Evolutionary conservation across 2,329 filamentous ascomycete genomes (phyloP).

Genomic region (Plectosphaerella sp.): DNA sequence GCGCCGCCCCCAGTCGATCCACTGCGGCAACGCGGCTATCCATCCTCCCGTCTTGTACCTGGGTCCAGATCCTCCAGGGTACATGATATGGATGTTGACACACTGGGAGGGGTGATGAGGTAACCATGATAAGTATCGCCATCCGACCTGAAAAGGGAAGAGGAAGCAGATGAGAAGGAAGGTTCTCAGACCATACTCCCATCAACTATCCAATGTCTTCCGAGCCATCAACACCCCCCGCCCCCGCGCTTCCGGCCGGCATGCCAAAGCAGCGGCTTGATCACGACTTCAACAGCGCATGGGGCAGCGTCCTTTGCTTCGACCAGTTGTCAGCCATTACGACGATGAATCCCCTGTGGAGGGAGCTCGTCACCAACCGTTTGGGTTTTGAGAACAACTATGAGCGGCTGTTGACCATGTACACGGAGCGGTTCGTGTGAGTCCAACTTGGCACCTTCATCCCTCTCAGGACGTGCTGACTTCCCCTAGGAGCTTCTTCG

Average conservation of each 20-base stretch:
- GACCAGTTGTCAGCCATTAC: conserved; percentile 14
- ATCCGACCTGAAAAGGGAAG: not conserved
- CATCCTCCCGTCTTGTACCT: too few relatives aligned
- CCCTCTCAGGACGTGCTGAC: not conserved
- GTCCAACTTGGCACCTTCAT: not conserved
- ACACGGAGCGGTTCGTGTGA: conserved; percentile 13
- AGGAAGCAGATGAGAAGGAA: not conserved
- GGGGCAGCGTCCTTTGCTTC: conserved; percentile 16
- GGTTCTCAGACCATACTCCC: too few relatives aligned
- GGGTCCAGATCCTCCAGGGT: too few relatives aligned
- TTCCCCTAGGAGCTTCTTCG: conserved; percentile 11
- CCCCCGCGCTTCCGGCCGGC: not conserved
- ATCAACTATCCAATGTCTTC: too few relatives aligned
- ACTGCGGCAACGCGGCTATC: too few relatives aligned
- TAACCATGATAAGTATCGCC: not conserved
- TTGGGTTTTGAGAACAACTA: conserved; percentile 15
- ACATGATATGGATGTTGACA: too few relatives aligned
- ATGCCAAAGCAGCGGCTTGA: conserved; percentile 8
- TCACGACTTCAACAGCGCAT: conserved; percentile 18
- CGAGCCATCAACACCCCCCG: not conserved
- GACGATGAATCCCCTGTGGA: conserved; percentile 14
- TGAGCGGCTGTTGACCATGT: conserved; percentile 12
- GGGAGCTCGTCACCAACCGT: conserved; percentile 15
- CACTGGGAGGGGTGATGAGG: too few relatives aligned
- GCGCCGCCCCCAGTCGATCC: too few relatives aligned